Evolutionary conservation across 345 rosid species (phyloP), one percentile per base, ranked within the genome.

Genomic region (Corchorus capsularis): DNA sequence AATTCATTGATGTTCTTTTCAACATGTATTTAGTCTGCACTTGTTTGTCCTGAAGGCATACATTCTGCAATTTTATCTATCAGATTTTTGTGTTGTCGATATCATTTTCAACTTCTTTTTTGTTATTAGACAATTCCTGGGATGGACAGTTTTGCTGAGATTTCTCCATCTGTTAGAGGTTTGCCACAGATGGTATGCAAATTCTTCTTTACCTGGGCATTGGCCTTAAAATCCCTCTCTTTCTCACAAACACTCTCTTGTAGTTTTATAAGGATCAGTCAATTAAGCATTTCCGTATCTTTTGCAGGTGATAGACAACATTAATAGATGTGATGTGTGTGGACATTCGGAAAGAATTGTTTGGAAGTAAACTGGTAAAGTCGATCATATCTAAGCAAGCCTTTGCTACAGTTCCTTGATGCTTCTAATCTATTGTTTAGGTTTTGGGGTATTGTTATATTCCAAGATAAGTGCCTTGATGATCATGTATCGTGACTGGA

Each of bases 261-360:
- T 32, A 32, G 2, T 32, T 50, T 32, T 69, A 32, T 27, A 52
- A 50, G 46, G 57, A 32, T 69, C 32, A 50, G 22, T 52, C 16
- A 69, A 67, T 67, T 47, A 46, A 69, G 72, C 59, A 11, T 63
- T 75, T 79, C 45, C 46, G 47, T 34, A 76, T 65, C 50, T 62
- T 74, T 65, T 82, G 80, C 93, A 96, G 98, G 97, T 92, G 73
- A 82, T 94, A 79, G 99, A 96, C 74, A 93, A 97, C 87, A 91
- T 96, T 80, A 93, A 90, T 81, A 93, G 77, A 84, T 93, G 97
- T 77, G 99, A 93, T n/a, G n/a, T n/a, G n/a, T 69, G 98, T 88
- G 70, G 99, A 96, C 82, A 93, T 96, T 71, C 89, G 99, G 73
- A 89, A 98, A 84, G 99, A 96, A 77, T 79, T 96, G 74, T 96